These are phyloP conservation scores for Apophysomyces ossiformis DNA, from an alignment of 371 early-diverging fungal genomes.

Conservation along the genomic window DNA sequence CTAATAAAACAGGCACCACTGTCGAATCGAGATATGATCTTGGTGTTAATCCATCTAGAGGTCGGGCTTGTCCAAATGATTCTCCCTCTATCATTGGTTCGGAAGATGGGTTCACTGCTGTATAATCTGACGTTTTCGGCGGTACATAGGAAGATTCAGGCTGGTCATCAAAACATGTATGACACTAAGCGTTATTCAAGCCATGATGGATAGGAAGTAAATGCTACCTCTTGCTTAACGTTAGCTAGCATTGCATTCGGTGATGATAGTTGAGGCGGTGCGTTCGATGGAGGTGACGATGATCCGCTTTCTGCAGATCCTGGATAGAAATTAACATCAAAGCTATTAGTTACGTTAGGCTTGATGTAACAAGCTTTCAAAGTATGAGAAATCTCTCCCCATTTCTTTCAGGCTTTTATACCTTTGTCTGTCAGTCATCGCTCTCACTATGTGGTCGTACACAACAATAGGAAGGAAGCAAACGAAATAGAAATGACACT, in stretches of 20 bases:
- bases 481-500: too few species aligned
- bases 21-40: conserved; percentile 65
- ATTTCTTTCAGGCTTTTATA: neutral
- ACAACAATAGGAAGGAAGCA: neutral
- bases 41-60: conserved; percentile 38
- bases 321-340: neutral
- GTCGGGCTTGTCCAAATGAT: neutral
- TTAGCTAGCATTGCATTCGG: neutral
- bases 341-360: neutral
- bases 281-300: neutral
- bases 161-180: neutral
- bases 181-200: neutral
- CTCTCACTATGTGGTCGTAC: neutral
- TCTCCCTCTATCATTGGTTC: neutral
- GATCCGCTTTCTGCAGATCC: conserved; percentile 6
- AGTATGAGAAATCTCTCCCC: neutral
- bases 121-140: neutral
- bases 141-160: neutral
- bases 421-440: conserved; percentile 9
- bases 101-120: neutral
- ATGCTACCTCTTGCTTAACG: neutral
- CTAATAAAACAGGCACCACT: conserved; percentile 64
- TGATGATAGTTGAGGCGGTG: neutral
- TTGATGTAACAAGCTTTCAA: neutral
- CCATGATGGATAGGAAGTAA: neutral